Conservation (phyloP, 129 eudicot species). For the Flaveria sonorensis region DNA sequence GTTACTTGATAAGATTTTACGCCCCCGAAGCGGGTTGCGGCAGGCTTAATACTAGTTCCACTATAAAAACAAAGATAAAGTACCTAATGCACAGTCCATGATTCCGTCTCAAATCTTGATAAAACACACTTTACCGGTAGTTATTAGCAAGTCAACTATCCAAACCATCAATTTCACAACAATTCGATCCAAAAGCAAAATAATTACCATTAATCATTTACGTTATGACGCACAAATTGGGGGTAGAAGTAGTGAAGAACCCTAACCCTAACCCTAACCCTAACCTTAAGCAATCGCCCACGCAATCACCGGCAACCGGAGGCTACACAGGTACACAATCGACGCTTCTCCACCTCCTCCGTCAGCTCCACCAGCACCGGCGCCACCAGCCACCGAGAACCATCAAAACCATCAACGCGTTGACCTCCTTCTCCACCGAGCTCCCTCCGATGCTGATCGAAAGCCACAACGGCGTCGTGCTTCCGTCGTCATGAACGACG, state of each 20-base stretch:
- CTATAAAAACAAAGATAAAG: too few species aligned
- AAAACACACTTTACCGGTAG: too few species aligned
- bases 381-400: conserved; percentile 28
- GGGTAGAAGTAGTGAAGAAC: conserved; percentile 10
- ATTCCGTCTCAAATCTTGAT: too few species aligned
- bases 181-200: background rate
- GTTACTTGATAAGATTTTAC: too few species aligned
- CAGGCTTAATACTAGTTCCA: too few species aligned
- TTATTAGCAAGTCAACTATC: too few species aligned
- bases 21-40: too few species aligned
- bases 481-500: conserved; percentile 21
- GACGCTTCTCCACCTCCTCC: conserved; percentile 31
- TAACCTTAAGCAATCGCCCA: conserved; percentile 26
- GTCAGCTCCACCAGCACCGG: conserved; percentile 22
- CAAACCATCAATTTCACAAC: background rate
- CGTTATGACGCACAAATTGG: background rate
- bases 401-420: conserved; percentile 32
- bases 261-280: conserved; percentile 11
- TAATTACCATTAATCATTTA: background rate
- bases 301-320: conserved; percentile 33
- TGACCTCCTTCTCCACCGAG: conserved; percentile 36
- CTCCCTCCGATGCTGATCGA: conserved; percentile 34
- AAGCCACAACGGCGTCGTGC: conserved; percentile 29
- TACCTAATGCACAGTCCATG: too few species aligned
- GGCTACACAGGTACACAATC: conserved; percentile 30